phyloP scores from a whole-genome alignment of 768 basidiomycete genomes.

The Holtermanniella nyarrowii region DNA sequence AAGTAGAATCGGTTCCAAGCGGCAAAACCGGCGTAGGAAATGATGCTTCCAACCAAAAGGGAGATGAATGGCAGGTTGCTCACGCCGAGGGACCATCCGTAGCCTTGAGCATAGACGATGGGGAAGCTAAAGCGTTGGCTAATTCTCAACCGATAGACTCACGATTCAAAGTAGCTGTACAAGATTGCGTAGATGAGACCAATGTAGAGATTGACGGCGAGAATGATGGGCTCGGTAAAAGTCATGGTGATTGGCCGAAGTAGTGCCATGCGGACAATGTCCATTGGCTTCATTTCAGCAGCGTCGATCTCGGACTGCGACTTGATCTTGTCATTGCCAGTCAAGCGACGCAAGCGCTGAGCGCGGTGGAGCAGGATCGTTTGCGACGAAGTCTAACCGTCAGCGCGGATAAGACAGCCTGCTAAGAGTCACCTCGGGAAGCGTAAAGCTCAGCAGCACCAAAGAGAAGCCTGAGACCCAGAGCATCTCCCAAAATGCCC shows the following conservation, averaged over 20 bases:
- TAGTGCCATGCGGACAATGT: slow-evolving; percentile 23
- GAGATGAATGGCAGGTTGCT: slow-evolving; percentile 16
- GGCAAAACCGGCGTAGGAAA: slow-evolving; percentile 15
- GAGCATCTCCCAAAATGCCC: slow-evolving; percentile 40
- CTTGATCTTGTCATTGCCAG: slow-evolving; percentile 36
- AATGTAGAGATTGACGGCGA: slow-evolving; percentile 36
- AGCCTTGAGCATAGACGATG: slow-evolving; percentile 28
- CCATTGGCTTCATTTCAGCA: slow-evolving; percentile 13
- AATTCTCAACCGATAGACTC: no score
- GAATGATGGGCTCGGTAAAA: slow-evolving; percentile 33
- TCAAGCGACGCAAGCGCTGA: slow-evolving; percentile 39
- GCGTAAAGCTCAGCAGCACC: slow-evolving; percentile 31
- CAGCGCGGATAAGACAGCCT: background rate
- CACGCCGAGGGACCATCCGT: slow-evolving; percentile 18
- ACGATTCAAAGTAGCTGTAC: slow-evolving; percentile 37
- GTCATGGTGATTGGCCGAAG: slow-evolving; percentile 29
- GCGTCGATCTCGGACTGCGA: slow-evolving; percentile 33
- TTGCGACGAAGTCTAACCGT: slow-evolving; percentile 27
- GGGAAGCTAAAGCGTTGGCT: no score
- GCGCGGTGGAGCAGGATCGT: slow-evolving; percentile 42
- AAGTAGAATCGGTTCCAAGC: slow-evolving; percentile 28
- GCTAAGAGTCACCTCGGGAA: slow-evolving; percentile 34
- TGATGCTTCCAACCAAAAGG: slow-evolving; percentile 14
- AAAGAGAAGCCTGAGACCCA: slow-evolving; percentile 34
- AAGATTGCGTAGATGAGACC: slow-evolving; percentile 24